Conservation (phyloP, 768 basidiomycete species). For the Xanthoconium purpureum region DNA sequence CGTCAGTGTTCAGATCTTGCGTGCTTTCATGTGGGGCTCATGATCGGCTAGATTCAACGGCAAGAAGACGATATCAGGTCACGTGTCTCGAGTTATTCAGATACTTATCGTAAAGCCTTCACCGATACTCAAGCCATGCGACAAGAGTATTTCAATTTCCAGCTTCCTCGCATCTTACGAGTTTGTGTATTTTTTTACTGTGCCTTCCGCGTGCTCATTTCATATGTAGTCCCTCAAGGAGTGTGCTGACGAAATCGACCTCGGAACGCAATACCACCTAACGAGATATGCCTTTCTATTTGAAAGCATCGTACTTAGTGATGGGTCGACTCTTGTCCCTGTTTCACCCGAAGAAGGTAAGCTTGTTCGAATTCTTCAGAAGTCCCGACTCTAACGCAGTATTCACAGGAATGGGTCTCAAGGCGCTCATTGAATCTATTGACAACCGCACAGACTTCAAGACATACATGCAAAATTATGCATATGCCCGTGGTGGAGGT, state of each 20-base stretch:
- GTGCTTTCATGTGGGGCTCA: constrained; percentile 9
- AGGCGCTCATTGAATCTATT: constrained; percentile 83
- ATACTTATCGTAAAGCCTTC: constrained; percentile 87
- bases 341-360: constrained; percentile 68
- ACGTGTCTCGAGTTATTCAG: constrained; percentile 81
- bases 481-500: constrained; percentile 72
- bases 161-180: constrained; percentile 87
- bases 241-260: constrained; percentile 91
- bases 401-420: constrained; percentile 63
- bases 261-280: constrained; percentile 97
- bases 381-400: neutral
- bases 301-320: constrained; percentile 85
- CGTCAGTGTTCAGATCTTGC: constrained; percentile 36
- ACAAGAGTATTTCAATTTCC: constrained; percentile 98
- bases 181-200: constrained; percentile 46
- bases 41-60: constrained; percentile 60
- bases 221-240: constrained; percentile 77
- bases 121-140: constrained; percentile 85
- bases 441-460: constrained; percentile 96
- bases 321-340: constrained; percentile 79
- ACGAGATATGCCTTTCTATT: constrained; percentile 93
- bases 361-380: constrained; percentile 12
- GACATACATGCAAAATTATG: constrained; percentile 96
- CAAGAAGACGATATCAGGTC: constrained; percentile 94
- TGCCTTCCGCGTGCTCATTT: constrained; percentile 8